These are phyloP conservation scores for Plenodomus lindquistii DNA, from an alignment of 2,329 filamentous ascomycete species.

Conservation along the genomic window DNA sequence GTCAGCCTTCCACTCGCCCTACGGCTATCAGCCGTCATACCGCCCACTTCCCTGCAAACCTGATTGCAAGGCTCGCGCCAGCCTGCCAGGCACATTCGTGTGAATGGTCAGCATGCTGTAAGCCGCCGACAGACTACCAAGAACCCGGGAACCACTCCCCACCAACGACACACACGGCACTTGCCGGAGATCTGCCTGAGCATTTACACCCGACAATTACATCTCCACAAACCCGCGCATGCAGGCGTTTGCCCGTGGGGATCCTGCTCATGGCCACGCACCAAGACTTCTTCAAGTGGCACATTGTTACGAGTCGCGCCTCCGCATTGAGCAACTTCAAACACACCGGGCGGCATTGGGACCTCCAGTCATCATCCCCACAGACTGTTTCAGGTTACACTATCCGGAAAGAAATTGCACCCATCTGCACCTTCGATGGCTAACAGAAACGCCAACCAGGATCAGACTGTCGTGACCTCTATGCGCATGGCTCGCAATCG, in stretches of 20 bases:
- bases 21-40: constrained; percentile 33
- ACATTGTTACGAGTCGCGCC: constrained; percentile 23
- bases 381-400: constrained; percentile 31
- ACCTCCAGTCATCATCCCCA: constrained; percentile 24
- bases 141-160: constrained; percentile 21
- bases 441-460: constrained; percentile 18
- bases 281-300: constrained; percentile 19
- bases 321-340: constrained; percentile 29
- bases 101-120: constrained; percentile 20
- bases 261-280: constrained; percentile 8
- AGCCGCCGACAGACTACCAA: constrained; percentile 26
- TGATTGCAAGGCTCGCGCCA: constrained; percentile 29
- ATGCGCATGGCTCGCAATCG: constrained; percentile 18
- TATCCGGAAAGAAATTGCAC: constrained; percentile 23
- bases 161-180: constrained; percentile 10
- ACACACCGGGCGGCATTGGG: constrained; percentile 10
- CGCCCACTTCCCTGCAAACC: constrained; percentile 25
- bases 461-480: constrained; percentile 20
- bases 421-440: constrained; percentile 18
- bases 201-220: constrained; percentile 4
- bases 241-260: constrained; percentile 3
- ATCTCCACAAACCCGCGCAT: constrained; percentile 4
- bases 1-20: constrained; percentile 34
- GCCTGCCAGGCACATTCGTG: constrained; percentile 24
- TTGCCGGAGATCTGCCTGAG: constrained; percentile 10